Evolutionary conservation across 2,329 filamentous ascomycete species (phyloP).

Genomic region (Sclerotinia subarctica): DNA sequence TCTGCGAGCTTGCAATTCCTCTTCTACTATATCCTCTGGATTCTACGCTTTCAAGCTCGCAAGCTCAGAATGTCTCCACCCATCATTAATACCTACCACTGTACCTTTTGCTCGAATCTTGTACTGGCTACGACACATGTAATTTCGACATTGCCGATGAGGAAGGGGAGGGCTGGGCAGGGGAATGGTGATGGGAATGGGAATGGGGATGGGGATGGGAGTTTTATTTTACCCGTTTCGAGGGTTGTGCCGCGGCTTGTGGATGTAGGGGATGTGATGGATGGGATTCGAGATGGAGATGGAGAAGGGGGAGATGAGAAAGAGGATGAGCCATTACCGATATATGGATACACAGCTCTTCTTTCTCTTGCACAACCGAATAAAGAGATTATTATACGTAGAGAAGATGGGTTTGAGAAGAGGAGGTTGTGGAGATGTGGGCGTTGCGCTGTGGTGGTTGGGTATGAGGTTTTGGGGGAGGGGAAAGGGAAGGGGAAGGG

Average conservation of each 20-base stretch:
- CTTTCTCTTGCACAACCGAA: not conserved
- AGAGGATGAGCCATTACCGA: not conserved
- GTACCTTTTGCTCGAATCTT: not conserved
- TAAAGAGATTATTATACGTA: not conserved
- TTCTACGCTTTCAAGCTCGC: too few species aligned
- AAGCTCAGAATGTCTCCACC: not conserved
- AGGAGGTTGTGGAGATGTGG: not conserved
- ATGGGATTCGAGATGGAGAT: not conserved
- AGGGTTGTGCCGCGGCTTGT: not conserved
- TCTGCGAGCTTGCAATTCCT: too few species aligned
- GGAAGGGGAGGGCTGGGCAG: not conserved
- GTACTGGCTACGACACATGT: not conserved
- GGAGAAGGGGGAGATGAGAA: not conserved
- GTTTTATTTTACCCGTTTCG: not conserved
- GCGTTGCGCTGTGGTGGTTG: not conserved
- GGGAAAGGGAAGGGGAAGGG: not conserved
- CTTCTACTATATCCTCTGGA: too few species aligned
- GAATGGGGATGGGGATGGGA: not conserved
- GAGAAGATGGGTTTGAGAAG: slow-evolving; percentile 8
- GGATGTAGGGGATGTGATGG: not conserved
- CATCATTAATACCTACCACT: not conserved
- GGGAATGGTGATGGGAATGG: too few species aligned
- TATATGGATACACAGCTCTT: not conserved
- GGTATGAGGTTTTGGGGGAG: not conserved
- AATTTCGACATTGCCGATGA: not conserved